Base-by-base conservation (phyloP, 2,329 filamentous ascomycete genomes). In the Hypoxylon sp. region DNA sequence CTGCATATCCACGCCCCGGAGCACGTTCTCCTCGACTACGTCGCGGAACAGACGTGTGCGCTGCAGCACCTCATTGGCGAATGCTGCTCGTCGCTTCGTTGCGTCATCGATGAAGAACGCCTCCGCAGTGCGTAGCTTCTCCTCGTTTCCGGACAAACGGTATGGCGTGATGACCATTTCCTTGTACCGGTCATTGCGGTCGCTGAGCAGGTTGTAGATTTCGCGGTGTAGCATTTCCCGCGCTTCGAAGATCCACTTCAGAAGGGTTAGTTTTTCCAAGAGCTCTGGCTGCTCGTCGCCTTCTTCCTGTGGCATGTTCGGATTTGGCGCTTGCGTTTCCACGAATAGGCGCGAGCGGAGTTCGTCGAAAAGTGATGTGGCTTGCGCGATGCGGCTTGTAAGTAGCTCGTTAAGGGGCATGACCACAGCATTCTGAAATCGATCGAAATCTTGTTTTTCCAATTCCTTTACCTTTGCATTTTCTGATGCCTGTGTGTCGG, bases 241-340 rank as follows among this genome's bases (percentile, higher is more conserved):
- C 1, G 89, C 88, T 69, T 99, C 94, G 63, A 97, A 97, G 6
- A 97, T 85, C 92, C 94, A 97, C 67, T 97, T 99, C 9, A 97
- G 79, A 36, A 97, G 82, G 0, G 93, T 97, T 8, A 99, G 79
- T 72, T 96, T 96, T 71, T 99, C 94, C 2, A 97, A 77, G 0
- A 97, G 79, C 71, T 99, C 94, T 0, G 94, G 94, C 67, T 92
- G 87, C 69, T 97, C 93, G 62, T 97, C 93, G 12, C 94, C 93
- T 73, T 97, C 93, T 70, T 96, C 91, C 69, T 97, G 92, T 0
- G 91, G 88, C 70, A 91, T 84, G 64, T 96, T 93, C 0, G 91
- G 88, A 57, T 85, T 83, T 3, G 81, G 76, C 32, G 80, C 77
- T 67, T 82, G 87, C 49, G 82, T 87, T 56, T 90, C 88, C 41